Evolutionary conservation across 2,329 filamentous ascomycete species (phyloP).

Genomic region (Nemania serpens): DNA sequence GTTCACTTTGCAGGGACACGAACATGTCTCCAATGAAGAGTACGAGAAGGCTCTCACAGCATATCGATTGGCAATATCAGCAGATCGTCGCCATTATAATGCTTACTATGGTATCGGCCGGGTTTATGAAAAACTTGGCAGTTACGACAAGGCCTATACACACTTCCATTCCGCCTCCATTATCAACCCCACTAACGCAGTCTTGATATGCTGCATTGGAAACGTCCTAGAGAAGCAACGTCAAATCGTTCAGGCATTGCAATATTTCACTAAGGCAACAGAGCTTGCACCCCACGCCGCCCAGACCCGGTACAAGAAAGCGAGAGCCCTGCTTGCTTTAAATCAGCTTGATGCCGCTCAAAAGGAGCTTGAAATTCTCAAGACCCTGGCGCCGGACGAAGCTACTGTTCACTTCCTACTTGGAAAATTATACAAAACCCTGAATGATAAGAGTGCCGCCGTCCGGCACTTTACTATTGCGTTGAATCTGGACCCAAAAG

Average conservation of each 20-base stretch:
- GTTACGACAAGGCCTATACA: constrained; percentile 86
- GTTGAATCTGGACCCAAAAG: constrained; percentile 94
- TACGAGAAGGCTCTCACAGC: constrained; percentile 91
- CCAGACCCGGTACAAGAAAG: constrained; percentile 90
- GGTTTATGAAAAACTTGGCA: constrained; percentile 88
- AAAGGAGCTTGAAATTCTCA: constrained; percentile 82
- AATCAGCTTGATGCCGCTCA: constrained; percentile 73
- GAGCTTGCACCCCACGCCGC: constrained; percentile 80
- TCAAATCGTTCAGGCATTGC: constrained; percentile 75
- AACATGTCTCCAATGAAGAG: constrained; percentile 94
- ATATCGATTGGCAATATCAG: constrained; percentile 83
- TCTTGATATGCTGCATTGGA: constrained; percentile 91
- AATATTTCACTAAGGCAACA: constrained; percentile 81
- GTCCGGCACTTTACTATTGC: constrained; percentile 94
- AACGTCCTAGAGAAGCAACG: constrained; percentile 88
- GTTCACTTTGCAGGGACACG: constrained; percentile 93
- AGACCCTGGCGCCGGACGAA: constrained; percentile 90
- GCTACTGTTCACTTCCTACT: constrained; percentile 95
- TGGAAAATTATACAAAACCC: constrained; percentile 77
- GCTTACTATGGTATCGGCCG: constrained; percentile 91
- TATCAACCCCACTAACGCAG: constrained; percentile 93
- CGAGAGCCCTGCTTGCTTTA: constrained; percentile 80
- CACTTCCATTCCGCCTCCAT: constrained; percentile 87
- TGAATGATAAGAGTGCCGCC: constrained; percentile 76
- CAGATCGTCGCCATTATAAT: constrained; percentile 91